Conservation (phyloP, 106 monocot genomes). For the Phalaenopsis equestris region DNA sequence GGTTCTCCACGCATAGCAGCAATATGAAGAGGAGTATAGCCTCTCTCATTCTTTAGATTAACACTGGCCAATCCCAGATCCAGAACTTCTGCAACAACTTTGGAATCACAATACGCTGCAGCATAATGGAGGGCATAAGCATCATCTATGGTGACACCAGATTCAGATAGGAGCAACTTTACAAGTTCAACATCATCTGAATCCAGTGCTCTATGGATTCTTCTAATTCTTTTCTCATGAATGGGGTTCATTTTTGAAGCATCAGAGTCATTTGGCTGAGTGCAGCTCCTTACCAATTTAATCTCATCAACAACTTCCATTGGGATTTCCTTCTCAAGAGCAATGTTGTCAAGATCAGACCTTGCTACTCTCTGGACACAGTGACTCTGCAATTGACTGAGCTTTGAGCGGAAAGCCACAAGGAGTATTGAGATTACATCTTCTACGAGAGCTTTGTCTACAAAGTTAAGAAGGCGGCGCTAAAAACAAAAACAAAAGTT, state of each 20-base stretch:
- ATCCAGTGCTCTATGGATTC: slow-evolving; percentile 80
- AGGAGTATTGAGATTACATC: slow-evolving; percentile 77
- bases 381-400: slow-evolving; percentile 31
- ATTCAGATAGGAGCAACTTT: slow-evolving; percentile 77
- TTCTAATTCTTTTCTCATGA: slow-evolving; percentile 51
- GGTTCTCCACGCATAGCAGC: slow-evolving; percentile 83
- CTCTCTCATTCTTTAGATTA: slow-evolving; percentile 75
- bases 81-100: slow-evolving; percentile 79
- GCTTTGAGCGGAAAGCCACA: slow-evolving; percentile 64
- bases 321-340: slow-evolving; percentile 74
- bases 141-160: slow-evolving; percentile 62
- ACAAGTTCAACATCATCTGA: slow-evolving; percentile 94
- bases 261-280: slow-evolving; percentile 13
- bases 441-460: slow-evolving; percentile 74
- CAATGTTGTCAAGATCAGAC: slow-evolving; percentile 61
- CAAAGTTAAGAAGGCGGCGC: slow-evolving; percentile 79
- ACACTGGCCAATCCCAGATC: slow-evolving; percentile 48
- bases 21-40: slow-evolving; percentile 78
- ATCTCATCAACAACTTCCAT: slow-evolving; percentile 42
- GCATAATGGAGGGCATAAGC: slow-evolving; percentile 84
- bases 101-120: slow-evolving; percentile 78
- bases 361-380: slow-evolving; percentile 65
- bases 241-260: slow-evolving; percentile 14
- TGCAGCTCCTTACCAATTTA: slow-evolving; percentile 26
- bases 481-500: background rate